Conservation (phyloP, 2,329 filamentous ascomycete species). For the Trichothecium roseum region DNA sequence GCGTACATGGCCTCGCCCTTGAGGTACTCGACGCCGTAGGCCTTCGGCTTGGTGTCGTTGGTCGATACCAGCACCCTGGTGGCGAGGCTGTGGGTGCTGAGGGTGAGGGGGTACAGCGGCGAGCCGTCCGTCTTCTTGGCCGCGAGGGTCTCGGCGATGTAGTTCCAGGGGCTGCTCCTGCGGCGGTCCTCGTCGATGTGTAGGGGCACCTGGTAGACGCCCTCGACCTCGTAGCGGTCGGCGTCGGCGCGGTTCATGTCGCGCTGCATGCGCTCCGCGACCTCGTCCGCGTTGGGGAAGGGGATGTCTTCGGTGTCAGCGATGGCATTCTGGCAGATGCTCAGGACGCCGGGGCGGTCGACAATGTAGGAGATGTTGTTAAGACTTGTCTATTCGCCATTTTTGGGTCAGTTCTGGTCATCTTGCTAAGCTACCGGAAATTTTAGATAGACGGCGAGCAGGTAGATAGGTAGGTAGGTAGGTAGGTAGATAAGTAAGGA, state of each 20-base stretch:
- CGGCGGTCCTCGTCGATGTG: not conserved
- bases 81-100: conserved; percentile 14
- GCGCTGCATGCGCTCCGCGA: conserved; percentile 14
- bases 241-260: conserved; percentile 17
- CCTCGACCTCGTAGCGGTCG: conserved; percentile 14
- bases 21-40: conserved; percentile 24
- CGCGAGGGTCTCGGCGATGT: conserved; percentile 1
- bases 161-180: not conserved
- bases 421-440: too few relatives aligned
- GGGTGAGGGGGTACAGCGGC: conserved; percentile 4
- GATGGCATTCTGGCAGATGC: conserved; percentile 6
- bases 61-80: conserved; percentile 22
- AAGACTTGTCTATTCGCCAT: conserved; percentile 9
- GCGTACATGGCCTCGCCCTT: conserved; percentile 10
- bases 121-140: not conserved
- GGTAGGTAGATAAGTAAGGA: too few relatives aligned
- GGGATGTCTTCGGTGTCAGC: conserved; percentile 7
- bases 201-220: not conserved
- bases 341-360: conserved; percentile 7
- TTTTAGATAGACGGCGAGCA: too few relatives aligned
- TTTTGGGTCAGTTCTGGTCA: too few relatives aligned
- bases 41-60: conserved; percentile 15
- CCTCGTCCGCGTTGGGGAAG: conserved; percentile 11
- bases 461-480: too few relatives aligned
- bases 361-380: conserved; percentile 12